A percentile compares a stretch with the other conserved stretches of the same genome.
phyloP scores from a whole-genome alignment of 345 rosid species.

The Gossypium anomalum region DNA sequence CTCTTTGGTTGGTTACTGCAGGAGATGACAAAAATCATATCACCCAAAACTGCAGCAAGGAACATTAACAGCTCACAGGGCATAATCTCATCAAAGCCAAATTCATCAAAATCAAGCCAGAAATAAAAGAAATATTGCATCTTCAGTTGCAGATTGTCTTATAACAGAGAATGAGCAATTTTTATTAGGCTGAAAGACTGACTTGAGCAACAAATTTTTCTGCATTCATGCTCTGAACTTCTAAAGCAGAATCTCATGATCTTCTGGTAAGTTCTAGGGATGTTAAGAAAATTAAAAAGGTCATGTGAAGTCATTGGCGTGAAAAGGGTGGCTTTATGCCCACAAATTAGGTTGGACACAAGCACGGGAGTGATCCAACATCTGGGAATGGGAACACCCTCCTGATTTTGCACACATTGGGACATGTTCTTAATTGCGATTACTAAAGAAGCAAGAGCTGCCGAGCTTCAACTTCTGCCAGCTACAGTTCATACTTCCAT shows the following conservation, averaged over 20 bases:
- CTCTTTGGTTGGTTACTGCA: conserved; percentile 53
- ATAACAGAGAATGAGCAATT: neutral
- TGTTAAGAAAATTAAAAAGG: neutral
- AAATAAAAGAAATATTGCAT: neutral
- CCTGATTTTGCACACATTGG: neutral
- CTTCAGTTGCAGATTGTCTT: neutral
- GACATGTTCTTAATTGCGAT: neutral
- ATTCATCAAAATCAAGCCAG: neutral
- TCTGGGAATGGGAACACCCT: neutral
- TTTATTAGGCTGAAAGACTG: neutral
- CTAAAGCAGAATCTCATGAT: neutral
- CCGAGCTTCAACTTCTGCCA: neutral
- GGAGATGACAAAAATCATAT: conserved; percentile 11
- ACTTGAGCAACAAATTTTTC: neutral
- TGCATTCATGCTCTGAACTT: neutral
- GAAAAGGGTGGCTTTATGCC: neutral
- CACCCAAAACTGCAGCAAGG: neutral
- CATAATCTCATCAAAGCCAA: conserved; percentile 3
- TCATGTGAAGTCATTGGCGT: neutral
- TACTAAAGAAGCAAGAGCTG: neutral
- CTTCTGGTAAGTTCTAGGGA: neutral
- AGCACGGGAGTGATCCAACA: neutral
- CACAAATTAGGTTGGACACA: neutral
- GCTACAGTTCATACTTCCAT: neutral
- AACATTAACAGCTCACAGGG: neutral